phyloP scores from a whole-genome alignment of 2,329 filamentous ascomycete species.

The Alternaria arbusti region DNA sequence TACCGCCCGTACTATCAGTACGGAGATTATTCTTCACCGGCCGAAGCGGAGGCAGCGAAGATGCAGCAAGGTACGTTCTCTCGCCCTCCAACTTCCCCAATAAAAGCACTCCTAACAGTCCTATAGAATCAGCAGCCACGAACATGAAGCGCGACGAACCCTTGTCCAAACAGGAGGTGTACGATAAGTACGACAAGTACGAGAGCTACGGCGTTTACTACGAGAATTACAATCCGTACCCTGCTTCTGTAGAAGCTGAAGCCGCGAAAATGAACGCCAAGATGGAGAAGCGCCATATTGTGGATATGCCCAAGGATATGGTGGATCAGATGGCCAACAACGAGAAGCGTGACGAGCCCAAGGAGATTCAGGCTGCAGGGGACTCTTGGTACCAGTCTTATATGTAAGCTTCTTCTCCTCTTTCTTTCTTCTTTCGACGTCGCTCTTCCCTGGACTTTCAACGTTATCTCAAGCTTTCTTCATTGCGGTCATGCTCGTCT shows the following conservation, averaged over 20 bases:
- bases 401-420: neutral
- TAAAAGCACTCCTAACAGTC: neutral
- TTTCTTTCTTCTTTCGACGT: neutral
- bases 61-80: neutral
- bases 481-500: neutral
- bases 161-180: neutral
- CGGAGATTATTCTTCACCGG: neutral
- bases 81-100: no score
- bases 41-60: neutral
- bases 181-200: neutral
- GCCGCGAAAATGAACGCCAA: neutral
- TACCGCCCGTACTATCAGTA: constrained; percentile 13
- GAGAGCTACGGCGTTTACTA: neutral
- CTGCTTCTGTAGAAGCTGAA: constrained; percentile 1
- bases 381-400: neutral
- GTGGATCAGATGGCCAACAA: neutral
- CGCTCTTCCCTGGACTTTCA: no score
- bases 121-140: neutral
- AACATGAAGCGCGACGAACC: neutral
- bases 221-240: neutral
- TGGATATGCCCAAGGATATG: neutral
- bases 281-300: neutral
- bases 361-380: neutral
- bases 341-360: neutral
- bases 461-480: neutral